Evolutionary conservation across 1,139 yeast genomes (phyloP).

Genomic region (Yamadazyma membranifaciens): DNA sequence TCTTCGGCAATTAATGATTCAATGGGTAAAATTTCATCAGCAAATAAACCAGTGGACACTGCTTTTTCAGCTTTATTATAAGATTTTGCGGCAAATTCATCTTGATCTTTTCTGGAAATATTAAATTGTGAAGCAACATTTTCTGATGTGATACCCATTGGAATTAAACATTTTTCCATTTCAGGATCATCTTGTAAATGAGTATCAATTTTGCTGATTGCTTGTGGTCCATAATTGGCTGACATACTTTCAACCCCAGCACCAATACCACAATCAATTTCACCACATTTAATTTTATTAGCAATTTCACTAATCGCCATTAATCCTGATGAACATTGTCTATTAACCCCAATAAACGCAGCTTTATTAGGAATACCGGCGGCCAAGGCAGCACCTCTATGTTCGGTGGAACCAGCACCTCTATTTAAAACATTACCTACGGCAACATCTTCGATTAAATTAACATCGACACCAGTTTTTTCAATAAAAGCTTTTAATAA

Average conservation of each 20-base stretch:
- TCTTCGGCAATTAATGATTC: conserved; percentile 52
- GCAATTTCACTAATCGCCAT: conserved; percentile 90
- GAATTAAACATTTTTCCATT: conserved; percentile 34
- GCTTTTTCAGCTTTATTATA: conserved; percentile 81
- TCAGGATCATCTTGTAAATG: conserved; percentile 29
- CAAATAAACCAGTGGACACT: conserved; percentile 65
- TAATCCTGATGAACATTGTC: conserved; percentile 94
- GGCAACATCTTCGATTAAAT: conserved; percentile 74
- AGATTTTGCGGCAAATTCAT: conserved; percentile 83
- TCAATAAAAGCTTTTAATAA: conserved; percentile 63
- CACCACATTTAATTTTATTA: conserved; percentile 81
- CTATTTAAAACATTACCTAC: conserved; percentile 87
- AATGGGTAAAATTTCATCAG: conserved; percentile 84
- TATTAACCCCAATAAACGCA: conserved; percentile 80
- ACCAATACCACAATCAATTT: conserved; percentile 87
- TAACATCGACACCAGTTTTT: conserved; percentile 61
- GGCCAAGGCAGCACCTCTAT: conserved; percentile 68
- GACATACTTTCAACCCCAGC: conserved; percentile 95
- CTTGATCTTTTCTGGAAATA: conserved; percentile 73
- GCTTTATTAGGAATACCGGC: conserved; percentile 53
- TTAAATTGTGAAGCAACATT: conserved; percentile 48
- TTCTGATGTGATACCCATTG: conserved; percentile 78
- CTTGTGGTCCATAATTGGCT: conserved; percentile 72
- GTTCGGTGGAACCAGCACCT: conserved; percentile 93
- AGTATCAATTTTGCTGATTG: conserved; percentile 62